Evolutionary conservation across 768 basidiomycete genomes (phyloP).

Genomic region (Candolleomyces eurysporus): DNA sequence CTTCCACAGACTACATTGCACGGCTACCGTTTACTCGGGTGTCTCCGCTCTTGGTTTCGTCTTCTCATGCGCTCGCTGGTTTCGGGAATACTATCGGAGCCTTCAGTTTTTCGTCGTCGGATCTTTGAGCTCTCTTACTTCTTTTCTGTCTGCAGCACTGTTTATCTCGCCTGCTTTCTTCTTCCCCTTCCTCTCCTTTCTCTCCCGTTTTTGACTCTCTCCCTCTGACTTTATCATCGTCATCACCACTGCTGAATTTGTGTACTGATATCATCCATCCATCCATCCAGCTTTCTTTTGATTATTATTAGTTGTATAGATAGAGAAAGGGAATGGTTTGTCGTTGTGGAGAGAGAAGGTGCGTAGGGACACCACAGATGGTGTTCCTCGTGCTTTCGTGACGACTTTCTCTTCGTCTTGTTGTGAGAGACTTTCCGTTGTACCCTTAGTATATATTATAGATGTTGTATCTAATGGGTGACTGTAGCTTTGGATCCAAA

Average conservation of each 20-base stretch:
- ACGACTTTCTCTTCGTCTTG: neutral
- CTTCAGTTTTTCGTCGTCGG: constrained; percentile 38
- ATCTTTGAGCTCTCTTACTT: constrained; percentile 2
- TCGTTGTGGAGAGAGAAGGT: neutral
- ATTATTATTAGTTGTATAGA: constrained; percentile 1
- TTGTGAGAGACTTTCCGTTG: neutral
- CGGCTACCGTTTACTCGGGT: constrained; percentile 82
- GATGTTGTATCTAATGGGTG: neutral
- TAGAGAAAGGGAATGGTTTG: neutral
- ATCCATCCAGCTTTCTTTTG: constrained; percentile 4
- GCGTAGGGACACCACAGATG: neutral
- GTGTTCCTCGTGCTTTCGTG: neutral
- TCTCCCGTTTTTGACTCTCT: constrained; percentile 4
- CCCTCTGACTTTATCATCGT: neutral
- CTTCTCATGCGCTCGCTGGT: constrained; percentile 59
- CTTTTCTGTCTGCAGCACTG: neutral
- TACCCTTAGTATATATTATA: neutral
- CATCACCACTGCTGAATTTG: neutral
- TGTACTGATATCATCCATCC: too few species aligned
- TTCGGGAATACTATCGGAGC: constrained; percentile 78
- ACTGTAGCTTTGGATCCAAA: neutral
- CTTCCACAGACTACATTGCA: constrained; percentile 36
- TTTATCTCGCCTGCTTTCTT: neutral
- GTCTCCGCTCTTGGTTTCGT: constrained; percentile 50
- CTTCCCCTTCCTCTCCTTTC: neutral